These are phyloP conservation scores for Cryptococcus sp. DNA, from an alignment of 1,284 basidiomycete genomes.

Conservation along the genomic window DNA sequence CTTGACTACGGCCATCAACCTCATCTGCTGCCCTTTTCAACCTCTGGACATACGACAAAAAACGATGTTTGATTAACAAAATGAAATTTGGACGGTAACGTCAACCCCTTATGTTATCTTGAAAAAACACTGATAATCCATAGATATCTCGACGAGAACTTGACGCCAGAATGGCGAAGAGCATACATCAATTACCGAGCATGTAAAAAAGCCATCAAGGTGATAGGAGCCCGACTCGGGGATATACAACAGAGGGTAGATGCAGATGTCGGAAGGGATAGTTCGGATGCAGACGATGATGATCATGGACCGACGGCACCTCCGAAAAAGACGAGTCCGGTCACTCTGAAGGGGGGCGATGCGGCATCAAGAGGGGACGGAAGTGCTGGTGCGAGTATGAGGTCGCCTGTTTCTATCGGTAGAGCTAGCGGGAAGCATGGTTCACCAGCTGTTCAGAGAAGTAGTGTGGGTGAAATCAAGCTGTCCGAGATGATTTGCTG, in stretches of 20 bases:
- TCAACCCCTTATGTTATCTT: background rate
- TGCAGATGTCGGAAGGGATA: constrained; percentile 9
- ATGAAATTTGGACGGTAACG: constrained; percentile 33
- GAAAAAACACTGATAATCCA: background rate
- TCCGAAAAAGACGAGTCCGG: constrained; percentile 11
- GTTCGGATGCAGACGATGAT: constrained; percentile 25
- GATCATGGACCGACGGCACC: constrained; percentile 39
- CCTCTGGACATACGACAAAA: too few species aligned
- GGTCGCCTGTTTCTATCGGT: too few species aligned
- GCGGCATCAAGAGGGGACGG: constrained; percentile 1
- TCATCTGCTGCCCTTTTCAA: too few species aligned
- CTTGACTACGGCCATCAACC: too few species aligned
- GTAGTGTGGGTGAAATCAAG: background rate
- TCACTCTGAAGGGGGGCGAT: background rate
- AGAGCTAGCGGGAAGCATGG: too few species aligned
- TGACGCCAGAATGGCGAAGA: constrained; percentile 47
- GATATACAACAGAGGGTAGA: constrained; percentile 12
- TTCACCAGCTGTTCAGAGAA: background rate
- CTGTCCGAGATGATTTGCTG: background rate
- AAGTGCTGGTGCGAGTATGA: background rate
- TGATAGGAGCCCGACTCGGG: constrained; percentile 26
- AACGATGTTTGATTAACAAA: too few species aligned
- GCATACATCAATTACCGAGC: constrained; percentile 49
- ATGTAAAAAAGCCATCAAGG: constrained; percentile 48
- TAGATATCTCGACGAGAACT: constrained; percentile 45